phyloP scores from a whole-genome alignment of 257 asterid genomes.

The Nicotiana undulata region DNA sequence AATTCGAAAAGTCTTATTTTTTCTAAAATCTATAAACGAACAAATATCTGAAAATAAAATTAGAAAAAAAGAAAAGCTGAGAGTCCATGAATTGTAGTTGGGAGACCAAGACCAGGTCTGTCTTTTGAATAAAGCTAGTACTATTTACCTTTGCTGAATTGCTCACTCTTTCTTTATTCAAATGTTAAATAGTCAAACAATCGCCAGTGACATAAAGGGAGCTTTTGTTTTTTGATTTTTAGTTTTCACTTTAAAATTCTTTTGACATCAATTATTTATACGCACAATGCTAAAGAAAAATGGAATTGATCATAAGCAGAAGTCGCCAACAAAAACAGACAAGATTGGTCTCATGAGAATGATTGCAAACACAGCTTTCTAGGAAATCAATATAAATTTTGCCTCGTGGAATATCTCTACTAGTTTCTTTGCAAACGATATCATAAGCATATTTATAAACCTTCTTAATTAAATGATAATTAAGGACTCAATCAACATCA shows the following conservation, averaged over 20 bases:
- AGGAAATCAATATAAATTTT: neutral
- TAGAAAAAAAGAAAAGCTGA: too few species aligned
- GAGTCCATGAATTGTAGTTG: neutral
- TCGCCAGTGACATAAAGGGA: neutral
- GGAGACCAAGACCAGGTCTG: neutral
- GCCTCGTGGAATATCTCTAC: neutral
- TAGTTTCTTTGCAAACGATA: neutral
- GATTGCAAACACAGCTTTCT: neutral
- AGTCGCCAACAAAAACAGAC: neutral
- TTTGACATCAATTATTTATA: neutral
- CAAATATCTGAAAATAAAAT: too few species aligned
- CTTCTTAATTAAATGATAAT: too few species aligned
- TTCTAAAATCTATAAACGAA: too few species aligned
- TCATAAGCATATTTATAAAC: neutral
- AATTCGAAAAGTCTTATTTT: too few species aligned
- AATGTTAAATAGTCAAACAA: neutral
- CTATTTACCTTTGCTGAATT: neutral
- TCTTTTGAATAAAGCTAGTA: neutral
- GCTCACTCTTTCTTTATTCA: neutral
- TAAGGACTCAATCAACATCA: too few species aligned
- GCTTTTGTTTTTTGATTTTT: neutral
- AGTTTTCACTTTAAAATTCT: neutral
- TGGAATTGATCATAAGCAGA: neutral
- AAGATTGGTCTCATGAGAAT: neutral
- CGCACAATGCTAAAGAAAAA: neutral